phyloP scores from a whole-genome alignment of 352 stramenopile species.

The Lagenidium sp. region DNA sequence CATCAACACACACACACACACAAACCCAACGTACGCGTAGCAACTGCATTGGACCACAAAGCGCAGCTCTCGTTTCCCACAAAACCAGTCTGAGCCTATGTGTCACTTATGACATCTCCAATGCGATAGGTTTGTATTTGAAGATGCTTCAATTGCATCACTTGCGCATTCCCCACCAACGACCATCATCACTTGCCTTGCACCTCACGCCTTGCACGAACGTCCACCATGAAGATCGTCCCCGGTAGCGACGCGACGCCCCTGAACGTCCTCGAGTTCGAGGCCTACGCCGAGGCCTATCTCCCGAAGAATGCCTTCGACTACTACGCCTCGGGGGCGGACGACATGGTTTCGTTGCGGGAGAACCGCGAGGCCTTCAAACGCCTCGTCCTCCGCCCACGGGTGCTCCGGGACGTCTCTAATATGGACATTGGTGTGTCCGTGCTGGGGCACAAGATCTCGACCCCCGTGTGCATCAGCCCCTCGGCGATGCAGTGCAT shows the following conservation, averaged over 20 bases:
- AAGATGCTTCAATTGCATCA: neutral
- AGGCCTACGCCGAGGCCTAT: conserved; percentile 83
- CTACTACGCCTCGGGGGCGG: conserved; percentile 90
- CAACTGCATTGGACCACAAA: too few relatives aligned
- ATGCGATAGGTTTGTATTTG: neutral
- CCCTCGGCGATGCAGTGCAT: conserved; percentile 91
- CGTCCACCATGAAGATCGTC: conserved; percentile 42
- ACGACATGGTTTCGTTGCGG: conserved; percentile 86
- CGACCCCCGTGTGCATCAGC: conserved; percentile 91
- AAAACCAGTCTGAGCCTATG: neutral
- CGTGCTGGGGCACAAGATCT: conserved; percentile 85
- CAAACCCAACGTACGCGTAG: too few relatives aligned
- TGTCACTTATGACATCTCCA: neutral
- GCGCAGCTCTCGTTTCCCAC: neutral
- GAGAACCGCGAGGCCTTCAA: conserved; percentile 88
- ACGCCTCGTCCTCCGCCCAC: conserved; percentile 91
- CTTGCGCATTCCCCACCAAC: neutral
- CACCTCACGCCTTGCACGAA: neutral
- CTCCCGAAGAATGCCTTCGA: conserved; percentile 89
- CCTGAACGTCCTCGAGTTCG: conserved; percentile 88
- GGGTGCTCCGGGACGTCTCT: conserved; percentile 91
- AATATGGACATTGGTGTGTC: conserved; percentile 89
- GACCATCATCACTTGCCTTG: neutral
- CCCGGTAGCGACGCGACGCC: conserved; percentile 59
- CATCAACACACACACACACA: too few relatives aligned